A percentile compares a stretch with the other conserved stretches of the same genome.
These are phyloP conservation scores for Kodamaea suecica DNA, from an alignment of 1,139 yeast species.

Conservation along the genomic window DNA sequence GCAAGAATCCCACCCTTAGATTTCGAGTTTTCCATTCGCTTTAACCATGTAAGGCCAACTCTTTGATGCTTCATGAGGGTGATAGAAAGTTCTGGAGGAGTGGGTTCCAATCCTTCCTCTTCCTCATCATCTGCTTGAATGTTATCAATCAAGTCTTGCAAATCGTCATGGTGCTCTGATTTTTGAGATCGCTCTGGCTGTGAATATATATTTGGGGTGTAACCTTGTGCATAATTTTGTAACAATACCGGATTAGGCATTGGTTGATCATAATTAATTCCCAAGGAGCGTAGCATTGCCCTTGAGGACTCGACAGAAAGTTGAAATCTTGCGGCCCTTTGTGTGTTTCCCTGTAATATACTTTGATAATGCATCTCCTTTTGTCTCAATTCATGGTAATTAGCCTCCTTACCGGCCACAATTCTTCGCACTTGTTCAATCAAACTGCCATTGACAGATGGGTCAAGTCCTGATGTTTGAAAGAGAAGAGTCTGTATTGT, in stretches of 20 bases:
- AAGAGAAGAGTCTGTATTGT: not conserved
- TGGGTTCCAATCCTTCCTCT: conserved; percentile 43
- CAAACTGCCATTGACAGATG: not conserved
- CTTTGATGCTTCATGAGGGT: conserved; percentile 79
- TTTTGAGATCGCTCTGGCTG: not conserved
- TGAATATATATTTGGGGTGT: conserved; percentile 23
- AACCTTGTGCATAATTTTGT: conserved; percentile 4
- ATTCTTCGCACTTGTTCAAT: not conserved
- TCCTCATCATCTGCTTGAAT: conserved; percentile 59
- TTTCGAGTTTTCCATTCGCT: conserved; percentile 57
- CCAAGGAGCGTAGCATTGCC: not conserved
- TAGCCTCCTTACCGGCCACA: not conserved
- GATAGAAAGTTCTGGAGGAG: conserved; percentile 69
- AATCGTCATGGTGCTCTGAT: conserved; percentile 35
- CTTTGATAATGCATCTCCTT: not conserved
- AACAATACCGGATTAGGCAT: not conserved
- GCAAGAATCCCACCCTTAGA: conserved; percentile 79
- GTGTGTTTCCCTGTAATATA: not conserved
- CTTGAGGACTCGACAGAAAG: not conserved
- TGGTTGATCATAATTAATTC: not conserved
- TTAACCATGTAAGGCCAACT: conserved; percentile 79
- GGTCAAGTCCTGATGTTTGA: not conserved
- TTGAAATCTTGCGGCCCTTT: not conserved
- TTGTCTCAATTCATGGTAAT: not conserved
- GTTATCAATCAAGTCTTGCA: conserved; percentile 56